Conservation (phyloP, 331 rosid species). For the Erythrophleum ivorense region DNA sequence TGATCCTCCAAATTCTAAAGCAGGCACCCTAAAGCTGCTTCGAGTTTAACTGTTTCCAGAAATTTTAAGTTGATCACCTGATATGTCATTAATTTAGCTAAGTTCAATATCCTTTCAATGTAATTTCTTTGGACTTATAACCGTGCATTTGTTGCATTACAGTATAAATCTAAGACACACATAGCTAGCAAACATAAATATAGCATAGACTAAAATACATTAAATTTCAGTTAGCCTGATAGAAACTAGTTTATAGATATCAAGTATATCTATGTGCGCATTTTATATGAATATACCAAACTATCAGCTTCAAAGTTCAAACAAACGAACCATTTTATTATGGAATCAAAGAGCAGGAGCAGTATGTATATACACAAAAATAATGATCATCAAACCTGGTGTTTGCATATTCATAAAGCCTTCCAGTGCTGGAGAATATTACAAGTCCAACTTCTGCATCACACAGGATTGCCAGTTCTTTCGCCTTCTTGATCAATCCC, state of each 20-base stretch:
- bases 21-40: background rate
- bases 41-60: background rate
- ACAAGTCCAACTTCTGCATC: slow-evolving; percentile 86
- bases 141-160: slow-evolving; percentile 21
- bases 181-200: background rate
- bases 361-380: background rate
- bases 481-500: slow-evolving; percentile 88
- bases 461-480: slow-evolving; percentile 82
- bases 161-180: background rate
- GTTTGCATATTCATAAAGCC: slow-evolving; percentile 76
- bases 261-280: background rate
- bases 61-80: background rate
- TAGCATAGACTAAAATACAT: background rate
- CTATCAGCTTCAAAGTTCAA: background rate
- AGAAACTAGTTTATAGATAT: background rate
- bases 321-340: background rate
- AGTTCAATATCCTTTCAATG: slow-evolving; percentile 17
- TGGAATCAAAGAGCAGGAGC: background rate
- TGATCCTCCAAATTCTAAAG: slow-evolving; percentile 17
- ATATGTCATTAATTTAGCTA: background rate
- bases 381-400: slow-evolving; percentile 52
- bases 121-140: slow-evolving; percentile 8
- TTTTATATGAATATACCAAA: background rate
- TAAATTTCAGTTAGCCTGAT: background rate
- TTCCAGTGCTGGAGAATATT: slow-evolving; percentile 80